Conservation (phyloP, 805 yeast species). For the Cyberlindnera veronae region DNA sequence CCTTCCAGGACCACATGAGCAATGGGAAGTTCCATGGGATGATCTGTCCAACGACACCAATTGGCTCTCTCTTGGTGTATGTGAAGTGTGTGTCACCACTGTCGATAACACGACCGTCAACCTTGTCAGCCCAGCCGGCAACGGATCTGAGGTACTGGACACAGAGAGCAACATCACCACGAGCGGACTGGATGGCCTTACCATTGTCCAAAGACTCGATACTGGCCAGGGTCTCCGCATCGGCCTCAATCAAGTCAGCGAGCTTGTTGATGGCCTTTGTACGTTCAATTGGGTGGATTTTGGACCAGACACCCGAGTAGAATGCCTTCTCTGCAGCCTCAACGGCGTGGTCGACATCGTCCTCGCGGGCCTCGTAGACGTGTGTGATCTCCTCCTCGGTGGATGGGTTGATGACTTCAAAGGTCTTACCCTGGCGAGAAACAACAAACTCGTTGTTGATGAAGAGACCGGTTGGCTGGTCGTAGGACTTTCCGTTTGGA, state of each 20-base stretch:
- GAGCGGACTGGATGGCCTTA: constrained; percentile 69
- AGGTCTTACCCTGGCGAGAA: constrained; percentile 57
- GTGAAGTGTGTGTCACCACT: constrained; percentile 62
- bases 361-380: constrained; percentile 71
- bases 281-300: constrained; percentile 62
- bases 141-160: constrained; percentile 74
- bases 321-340: constrained; percentile 80
- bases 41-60: constrained; percentile 86
- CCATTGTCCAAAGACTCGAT: constrained; percentile 91
- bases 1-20: constrained; percentile 82
- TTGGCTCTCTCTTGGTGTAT: constrained; percentile 73
- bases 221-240: constrained; percentile 70
- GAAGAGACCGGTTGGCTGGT: constrained; percentile 83
- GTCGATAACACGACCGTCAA: constrained; percentile 54
- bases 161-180: constrained; percentile 73
- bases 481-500: constrained; percentile 72
- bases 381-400: constrained; percentile 69
- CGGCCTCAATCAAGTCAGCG: constrained; percentile 74
- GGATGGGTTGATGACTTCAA: constrained; percentile 63
- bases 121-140: constrained; percentile 79
- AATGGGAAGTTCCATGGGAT: constrained; percentile 95
- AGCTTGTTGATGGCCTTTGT: constrained; percentile 60
- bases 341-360: constrained; percentile 81
- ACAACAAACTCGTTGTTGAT: constrained; percentile 74
- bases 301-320: constrained; percentile 66